Evolutionary conservation across 805 yeast species (phyloP), one percentile per base, ranked within the genome.

Genomic region (Ogataea salicorniae): DNA sequence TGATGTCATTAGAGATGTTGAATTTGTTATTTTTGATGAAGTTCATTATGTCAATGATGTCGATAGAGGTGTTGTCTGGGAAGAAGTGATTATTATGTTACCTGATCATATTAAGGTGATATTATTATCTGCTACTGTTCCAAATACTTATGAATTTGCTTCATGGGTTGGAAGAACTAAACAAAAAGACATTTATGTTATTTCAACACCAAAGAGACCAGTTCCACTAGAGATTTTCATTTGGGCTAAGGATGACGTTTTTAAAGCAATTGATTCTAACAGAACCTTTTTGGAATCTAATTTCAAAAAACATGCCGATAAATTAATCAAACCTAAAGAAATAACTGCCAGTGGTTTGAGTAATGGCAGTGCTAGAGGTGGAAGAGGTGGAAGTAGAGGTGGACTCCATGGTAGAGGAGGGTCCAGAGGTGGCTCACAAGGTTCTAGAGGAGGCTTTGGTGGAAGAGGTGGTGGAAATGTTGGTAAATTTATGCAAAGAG

Each of bases 31-130:
- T 37, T 94, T 94, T 56, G 99, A 94, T 68, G 99, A 94, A 66
- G 97, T 94, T 41, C 99, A 94, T 71, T 94, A 94, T 69, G 94
- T 94, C 95, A 83, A 97, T 71, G 99, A 94, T 66, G 85, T 89
- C 58, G 94, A 90, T 56, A 82, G 99, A 71, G 99, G 99, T 66
- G 99, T 94, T 45, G 99, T 94, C 34, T 94, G 99, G 99, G 99
- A 94, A 70, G 99, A 94, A 68, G 92, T 98, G 15, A 92, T 94
- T 55, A 94, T 94, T 49, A 72, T 94, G 63, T 74, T 94, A 39
- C 99, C 99, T 4, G 97, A 95, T 59, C 91, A 91, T 73, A 97
- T 94, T 16, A 92, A 87, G 55, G 89, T 91, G 61, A 97, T 92
- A 3, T 87, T 92, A 60, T 70, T 92, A 54, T 90, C 97, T 14